Conservation (phyloP, 352 stramenopile genomes). For the Globisporangium uncinulatum region DNA sequence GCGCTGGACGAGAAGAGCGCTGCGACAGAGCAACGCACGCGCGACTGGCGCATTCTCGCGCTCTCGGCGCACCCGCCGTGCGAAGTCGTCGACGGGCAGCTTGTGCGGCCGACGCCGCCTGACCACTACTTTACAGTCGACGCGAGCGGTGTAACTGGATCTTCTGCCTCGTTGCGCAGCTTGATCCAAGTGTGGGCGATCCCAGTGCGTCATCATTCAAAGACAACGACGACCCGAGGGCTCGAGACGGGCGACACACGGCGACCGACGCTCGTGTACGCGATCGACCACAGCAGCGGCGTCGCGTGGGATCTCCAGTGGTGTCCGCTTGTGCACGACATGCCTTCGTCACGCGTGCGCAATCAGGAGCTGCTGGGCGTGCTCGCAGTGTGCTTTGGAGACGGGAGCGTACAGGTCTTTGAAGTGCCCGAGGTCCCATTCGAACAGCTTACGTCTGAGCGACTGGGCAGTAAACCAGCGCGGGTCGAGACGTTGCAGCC, state of each 20-base stretch:
- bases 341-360: conserved; percentile 17
- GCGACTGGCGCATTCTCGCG: conserved; percentile 54
- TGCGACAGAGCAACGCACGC: conserved; percentile 7
- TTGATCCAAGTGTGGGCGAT: conserved; percentile 81
- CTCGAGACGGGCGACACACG: background rate
- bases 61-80: conserved; percentile 68
- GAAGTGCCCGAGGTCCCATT: conserved; percentile 41
- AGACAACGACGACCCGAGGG: background rate
- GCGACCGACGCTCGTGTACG: conserved; percentile 58
- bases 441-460: conserved; percentile 24
- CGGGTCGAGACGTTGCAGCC: conserved; percentile 44
- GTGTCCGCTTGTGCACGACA: conserved; percentile 46
- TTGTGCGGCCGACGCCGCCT: conserved; percentile 59
- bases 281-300: conserved; percentile 68
- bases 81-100: conserved; percentile 41
- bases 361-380: conserved; percentile 39
- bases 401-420: conserved; percentile 70
- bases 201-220: conserved; percentile 21
- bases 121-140: conserved; percentile 75
- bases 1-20: background rate
- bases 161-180: conserved; percentile 14
- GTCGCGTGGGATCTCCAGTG: conserved; percentile 82
- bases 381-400: conserved; percentile 67
- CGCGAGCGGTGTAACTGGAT: conserved; percentile 4
- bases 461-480: background rate